Percentiles rank a stretch among this genome's conserved stretches.
These are phyloP conservation scores for Chloropicon primus DNA, from an alignment of 139 green algal species.

Conservation along the genomic window DNA sequence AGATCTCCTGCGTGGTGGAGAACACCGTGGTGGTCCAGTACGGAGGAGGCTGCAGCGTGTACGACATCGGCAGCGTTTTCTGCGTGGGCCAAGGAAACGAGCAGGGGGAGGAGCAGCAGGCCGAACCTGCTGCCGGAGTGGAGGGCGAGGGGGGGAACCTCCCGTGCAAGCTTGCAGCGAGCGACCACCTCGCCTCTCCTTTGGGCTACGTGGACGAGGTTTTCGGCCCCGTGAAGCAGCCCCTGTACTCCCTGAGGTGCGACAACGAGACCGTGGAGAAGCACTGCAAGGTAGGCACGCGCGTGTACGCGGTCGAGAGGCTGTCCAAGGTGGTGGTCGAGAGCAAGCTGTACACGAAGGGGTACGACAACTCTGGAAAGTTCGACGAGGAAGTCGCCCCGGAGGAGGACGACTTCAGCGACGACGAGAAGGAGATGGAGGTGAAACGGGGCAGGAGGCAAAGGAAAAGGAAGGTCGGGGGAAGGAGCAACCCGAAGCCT, in stretches of 20 bases:
- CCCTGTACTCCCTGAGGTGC: slow-evolving; percentile 23
- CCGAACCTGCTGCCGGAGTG: too few species aligned
- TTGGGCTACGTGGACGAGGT: slow-evolving; percentile 18
- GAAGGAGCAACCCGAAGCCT: too few species aligned
- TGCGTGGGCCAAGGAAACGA: too few species aligned
- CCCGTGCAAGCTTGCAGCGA: neutral
- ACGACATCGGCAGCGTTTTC: neutral
- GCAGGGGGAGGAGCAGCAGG: too few species aligned
- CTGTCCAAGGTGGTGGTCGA: neutral
- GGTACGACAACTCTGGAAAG: slow-evolving; percentile 7
- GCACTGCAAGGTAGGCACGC: neutral
- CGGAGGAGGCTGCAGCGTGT: neutral
- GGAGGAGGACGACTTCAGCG: neutral
- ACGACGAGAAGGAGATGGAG: slow-evolving; percentile 9
- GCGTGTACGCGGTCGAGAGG: neutral
- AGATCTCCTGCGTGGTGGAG: neutral
- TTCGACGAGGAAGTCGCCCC: slow-evolving; percentile 1
- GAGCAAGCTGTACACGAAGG: slow-evolving; percentile 2
- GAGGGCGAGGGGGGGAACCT: too few species aligned
- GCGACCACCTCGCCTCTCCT: neutral
- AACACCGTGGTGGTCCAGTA: neutral
- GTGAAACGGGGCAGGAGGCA: slow-evolving; percentile 1
- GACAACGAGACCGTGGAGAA: slow-evolving; percentile 9
- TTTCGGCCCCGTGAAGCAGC: slow-evolving; percentile 19
- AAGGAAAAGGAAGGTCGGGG: slow-evolving; percentile 4